Evolutionary conservation across 1,139 yeast species (phyloP), one percentile per base, ranked within the genome.

Genomic region (Suhomyces kunorum): DNA sequence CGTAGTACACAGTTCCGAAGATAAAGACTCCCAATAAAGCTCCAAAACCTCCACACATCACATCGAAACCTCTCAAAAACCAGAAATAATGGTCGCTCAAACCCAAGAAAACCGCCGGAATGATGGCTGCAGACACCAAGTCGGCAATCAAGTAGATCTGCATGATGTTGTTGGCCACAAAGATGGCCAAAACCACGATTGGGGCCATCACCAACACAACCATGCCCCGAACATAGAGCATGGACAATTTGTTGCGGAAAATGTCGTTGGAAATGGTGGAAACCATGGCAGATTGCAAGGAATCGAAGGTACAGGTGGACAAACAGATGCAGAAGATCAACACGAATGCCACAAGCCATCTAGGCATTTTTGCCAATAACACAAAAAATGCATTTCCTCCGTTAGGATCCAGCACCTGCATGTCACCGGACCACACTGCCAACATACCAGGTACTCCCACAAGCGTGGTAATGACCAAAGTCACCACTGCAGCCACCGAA

Each of bases 101-200:
- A 0, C 97, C 97, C 28, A 90, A 69, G 64, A 90, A 81, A 35
- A 90, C 63, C n/a, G 86, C 77, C 1, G 97, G 98, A 32, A 90
- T 83, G 23, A 89, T 82, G 8, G 95, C 84, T 8, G 95, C 80
- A 14, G 96, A 85, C 23, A 90, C 81, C 59, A 90, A 72, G 63
- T 90, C 98, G 4, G 95, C 95, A 67, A 90, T 89, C 58, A 90
- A 76, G 63, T 85, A 90, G 54, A 90, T 87, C 60, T 86, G 90
- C 51, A 90, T 71, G 42, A 90, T 85, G 57, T 87, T 83, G 43
- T 88, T 78, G 2, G 96, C 95, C 24, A 80, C 83, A 55, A 82
- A 77, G 30, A 87, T 66, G 1, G 96, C 96, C 47, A 89, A 86
- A 18, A 87, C 89, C 38, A 89, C 79, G 25, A 85, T 81, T 9